A percentile compares a stretch with the other conserved stretches of the same genome.
Conservation (phyloP, 345 rosid species). For the Trapa bicornis region DNA sequence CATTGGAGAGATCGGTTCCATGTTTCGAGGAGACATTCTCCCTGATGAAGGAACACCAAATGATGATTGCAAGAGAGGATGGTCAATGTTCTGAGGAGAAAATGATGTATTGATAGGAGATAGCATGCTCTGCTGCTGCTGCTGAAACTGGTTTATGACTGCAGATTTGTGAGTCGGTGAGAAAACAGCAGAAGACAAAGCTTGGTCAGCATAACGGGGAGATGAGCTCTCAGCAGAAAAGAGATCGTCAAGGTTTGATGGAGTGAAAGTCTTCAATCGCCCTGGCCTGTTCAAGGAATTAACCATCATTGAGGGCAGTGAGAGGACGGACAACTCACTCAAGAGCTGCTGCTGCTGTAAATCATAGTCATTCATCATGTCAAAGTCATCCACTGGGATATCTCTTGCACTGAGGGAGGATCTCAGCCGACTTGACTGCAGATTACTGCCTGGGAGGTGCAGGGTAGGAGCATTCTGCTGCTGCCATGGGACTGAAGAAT, state of each 20-base stretch:
- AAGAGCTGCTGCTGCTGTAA: slow-evolving; percentile 36
- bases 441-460: slow-evolving; percentile 69
- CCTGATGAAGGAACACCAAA: slow-evolving; percentile 50
- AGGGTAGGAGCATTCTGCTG: slow-evolving; percentile 80
- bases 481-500: slow-evolving; percentile 62
- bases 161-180: slow-evolving; percentile 55
- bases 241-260: slow-evolving; percentile 68
- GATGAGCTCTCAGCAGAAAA: slow-evolving; percentile 54
- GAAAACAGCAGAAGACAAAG: slow-evolving; percentile 41
- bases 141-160: slow-evolving; percentile 48
- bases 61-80: slow-evolving; percentile 38
- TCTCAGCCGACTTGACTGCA: slow-evolving; percentile 81
- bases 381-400: slow-evolving; percentile 48
- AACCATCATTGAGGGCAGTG: slow-evolving; percentile 31
- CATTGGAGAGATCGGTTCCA: slow-evolving; percentile 72
- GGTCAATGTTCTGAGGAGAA: slow-evolving; percentile 51
- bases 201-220: slow-evolving; percentile 44
- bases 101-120: slow-evolving; percentile 62
- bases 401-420: slow-evolving; percentile 75
- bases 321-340: slow-evolving; percentile 41
- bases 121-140: slow-evolving; percentile 65
- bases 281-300: slow-evolving; percentile 53
- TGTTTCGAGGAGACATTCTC: slow-evolving; percentile 76
- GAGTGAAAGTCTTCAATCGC: slow-evolving; percentile 54
- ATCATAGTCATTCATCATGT: slow-evolving; percentile 55